Conservation (phyloP, 768 basidiomycete genomes). For the Polyporus arcularius region DNA sequence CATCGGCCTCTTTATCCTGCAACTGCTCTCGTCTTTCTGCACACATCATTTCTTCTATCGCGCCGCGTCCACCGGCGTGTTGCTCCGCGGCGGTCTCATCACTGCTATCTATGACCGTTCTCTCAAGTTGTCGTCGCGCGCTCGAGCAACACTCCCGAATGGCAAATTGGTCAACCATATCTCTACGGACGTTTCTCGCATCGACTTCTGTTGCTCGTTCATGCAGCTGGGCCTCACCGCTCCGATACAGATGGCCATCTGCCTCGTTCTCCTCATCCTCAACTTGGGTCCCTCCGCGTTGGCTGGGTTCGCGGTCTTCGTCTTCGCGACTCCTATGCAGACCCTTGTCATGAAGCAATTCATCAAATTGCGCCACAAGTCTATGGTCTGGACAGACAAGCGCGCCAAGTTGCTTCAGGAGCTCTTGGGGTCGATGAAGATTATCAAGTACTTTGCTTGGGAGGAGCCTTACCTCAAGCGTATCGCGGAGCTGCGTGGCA, state of each 20-base stretch:
- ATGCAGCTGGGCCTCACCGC: conserved; percentile 82
- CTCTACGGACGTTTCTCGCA: conserved; percentile 86
- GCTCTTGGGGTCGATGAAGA: conserved; percentile 83
- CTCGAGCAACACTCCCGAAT: conserved; percentile 79
- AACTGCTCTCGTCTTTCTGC: conserved; percentile 64
- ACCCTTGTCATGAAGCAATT: conserved; percentile 71
- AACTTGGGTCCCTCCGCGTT: conserved; percentile 67
- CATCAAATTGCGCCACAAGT: conserved; percentile 66
- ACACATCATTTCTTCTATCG: conserved; percentile 87
- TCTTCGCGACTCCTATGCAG: conserved; percentile 75
- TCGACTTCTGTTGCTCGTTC: conserved; percentile 84
- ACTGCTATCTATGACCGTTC: conserved; percentile 83
- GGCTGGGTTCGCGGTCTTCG: conserved; percentile 60
- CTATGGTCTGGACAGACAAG: conserved; percentile 90
- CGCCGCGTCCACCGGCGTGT: conserved; percentile 70
- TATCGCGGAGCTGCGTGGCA: conserved; percentile 65
- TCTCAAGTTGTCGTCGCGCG: conserved; percentile 73
- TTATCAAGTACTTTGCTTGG: conserved; percentile 94
- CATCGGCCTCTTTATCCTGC: conserved; percentile 68
- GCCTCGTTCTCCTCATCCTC: conserved; percentile 69
- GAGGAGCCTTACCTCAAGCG: conserved; percentile 78
- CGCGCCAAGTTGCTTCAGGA: conserved; percentile 90
- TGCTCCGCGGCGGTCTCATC: conserved; percentile 83
- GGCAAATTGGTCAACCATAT: conserved; percentile 94
- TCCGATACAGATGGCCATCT: conserved; percentile 76